Evolutionary conservation across 2,329 filamentous ascomycete genomes (phyloP), one percentile per base, ranked within the genome.

Genomic region (Chaetomium sp.): DNA sequence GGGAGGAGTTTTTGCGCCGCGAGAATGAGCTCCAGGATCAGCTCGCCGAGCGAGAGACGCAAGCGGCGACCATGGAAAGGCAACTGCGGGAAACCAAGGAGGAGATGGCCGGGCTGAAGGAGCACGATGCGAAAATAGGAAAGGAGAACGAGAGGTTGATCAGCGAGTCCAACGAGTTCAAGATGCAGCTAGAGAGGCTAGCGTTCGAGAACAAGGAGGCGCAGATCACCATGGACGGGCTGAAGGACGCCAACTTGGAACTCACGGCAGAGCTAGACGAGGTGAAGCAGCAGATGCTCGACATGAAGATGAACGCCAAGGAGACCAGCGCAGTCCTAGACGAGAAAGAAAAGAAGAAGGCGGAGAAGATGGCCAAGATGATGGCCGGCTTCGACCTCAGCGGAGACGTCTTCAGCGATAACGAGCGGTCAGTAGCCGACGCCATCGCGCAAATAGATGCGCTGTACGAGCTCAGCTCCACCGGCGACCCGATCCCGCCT

Each of bases 291-390:
- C 93, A 97, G 75, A 87, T 99, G 60, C 84, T 98, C 21, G 93
- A 98, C 76, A 93, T 95, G 55, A 94, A 94, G 81, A 97, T 98
- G 91, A 95, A 88, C 71, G 93, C 94, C 64, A 96, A 95, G 80
- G 95, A 98, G 79, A 94, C 91, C 1, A 93, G 87, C 53, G 93
- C 93, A 9, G 90, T 92, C 19, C 81, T 96, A 23, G 94, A 98
- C 72, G 95, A 98, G 79, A 99, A 99, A 83, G 96, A 98, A 79
- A 94, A 93, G 83, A 93, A 93, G 81, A 99, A 99, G 84, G 92
- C 93, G 0, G 95, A 99, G 80, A 95, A 96, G 79, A 99, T 99
- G 95, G 95, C 95, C 51, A 91, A 97, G 84, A 99, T 99, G 95
- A 97, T 99, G 94, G 95, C 95, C 65, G 93, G 94, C 3, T 98